phyloP scores from a whole-genome alignment of 1,139 yeast genomes.

The Kazachstania sp. region DNA sequence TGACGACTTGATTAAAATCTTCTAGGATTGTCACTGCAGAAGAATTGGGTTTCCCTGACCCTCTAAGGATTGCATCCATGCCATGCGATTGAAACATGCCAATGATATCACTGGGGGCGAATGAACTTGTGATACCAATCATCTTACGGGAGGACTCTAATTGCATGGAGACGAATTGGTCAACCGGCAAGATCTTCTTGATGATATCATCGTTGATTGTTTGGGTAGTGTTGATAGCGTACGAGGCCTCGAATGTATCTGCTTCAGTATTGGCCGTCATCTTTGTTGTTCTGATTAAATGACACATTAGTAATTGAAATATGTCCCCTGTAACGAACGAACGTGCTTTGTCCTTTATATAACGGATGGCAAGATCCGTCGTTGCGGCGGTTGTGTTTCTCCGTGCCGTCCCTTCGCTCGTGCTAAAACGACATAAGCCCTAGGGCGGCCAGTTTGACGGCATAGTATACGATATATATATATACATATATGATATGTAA shows the following conservation, averaged over 20 bases:
- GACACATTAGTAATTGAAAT: too few relatives aligned
- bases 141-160: conserved; percentile 6
- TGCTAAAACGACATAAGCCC: too few relatives aligned
- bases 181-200: conserved; percentile 16
- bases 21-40: conserved; percentile 92
- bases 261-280: neutral
- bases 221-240: conserved; percentile 25
- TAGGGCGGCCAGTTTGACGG: too few relatives aligned
- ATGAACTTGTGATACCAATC: conserved; percentile 20
- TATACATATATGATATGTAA: too few relatives aligned
- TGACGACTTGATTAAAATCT: conserved; percentile 40
- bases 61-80: conserved; percentile 83
- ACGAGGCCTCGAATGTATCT: conserved; percentile 23
- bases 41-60: conserved; percentile 78
- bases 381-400: too few relatives aligned
- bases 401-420: too few relatives aligned
- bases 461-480: too few relatives aligned
- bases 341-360: too few relatives aligned
- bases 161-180: neutral
- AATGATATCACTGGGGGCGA: conserved; percentile 25
- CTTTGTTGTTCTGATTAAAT: too few relatives aligned
- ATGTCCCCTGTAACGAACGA: too few relatives aligned
- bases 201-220: conserved; percentile 19
- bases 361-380: too few relatives aligned
- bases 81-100: conserved; percentile 37